Conservation (phyloP, 805 yeast species). For the Nakazawaea ishiwadae region DNA sequence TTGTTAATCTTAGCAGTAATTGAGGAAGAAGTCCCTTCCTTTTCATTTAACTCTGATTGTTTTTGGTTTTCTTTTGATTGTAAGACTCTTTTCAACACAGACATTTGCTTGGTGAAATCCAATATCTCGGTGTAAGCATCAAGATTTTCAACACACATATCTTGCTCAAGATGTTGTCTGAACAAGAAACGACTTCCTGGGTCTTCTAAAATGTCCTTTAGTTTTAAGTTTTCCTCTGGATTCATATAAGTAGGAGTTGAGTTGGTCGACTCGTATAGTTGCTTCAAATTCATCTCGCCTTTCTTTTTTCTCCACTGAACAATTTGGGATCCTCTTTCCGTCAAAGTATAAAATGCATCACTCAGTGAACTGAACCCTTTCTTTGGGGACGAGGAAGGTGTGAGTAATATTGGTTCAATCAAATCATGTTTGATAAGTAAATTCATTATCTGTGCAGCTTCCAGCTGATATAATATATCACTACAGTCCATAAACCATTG, state of each 20-base stretch:
- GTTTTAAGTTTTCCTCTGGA: slow-evolving; percentile 9
- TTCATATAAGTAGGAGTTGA: background rate
- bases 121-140: slow-evolving; percentile 64
- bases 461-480: slow-evolving; percentile 50
- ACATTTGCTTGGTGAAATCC: slow-evolving; percentile 36
- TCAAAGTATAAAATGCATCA: slow-evolving; percentile 38
- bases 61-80: slow-evolving; percentile 19
- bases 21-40: slow-evolving; percentile 14
- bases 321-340: slow-evolving; percentile 35
- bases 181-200: slow-evolving; percentile 74
- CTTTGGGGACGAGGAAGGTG: slow-evolving; percentile 29
- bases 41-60: slow-evolving; percentile 16
- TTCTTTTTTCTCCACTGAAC: slow-evolving; percentile 29
- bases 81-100: slow-evolving; percentile 35
- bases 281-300: background rate
- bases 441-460: slow-evolving; percentile 49
- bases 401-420: slow-evolving; percentile 36
- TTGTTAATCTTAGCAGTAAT: slow-evolving; percentile 10
- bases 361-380: slow-evolving; percentile 28
- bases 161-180: slow-evolving; percentile 56
- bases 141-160: slow-evolving; percentile 71
- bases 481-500: slow-evolving; percentile 94
- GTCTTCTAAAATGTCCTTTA: slow-evolving; percentile 51
- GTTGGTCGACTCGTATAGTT: background rate
- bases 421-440: slow-evolving; percentile 43